Evolutionary conservation across 768 basidiomycete genomes (phyloP).

Genomic region (Hygrophorus pudorinus): DNA sequence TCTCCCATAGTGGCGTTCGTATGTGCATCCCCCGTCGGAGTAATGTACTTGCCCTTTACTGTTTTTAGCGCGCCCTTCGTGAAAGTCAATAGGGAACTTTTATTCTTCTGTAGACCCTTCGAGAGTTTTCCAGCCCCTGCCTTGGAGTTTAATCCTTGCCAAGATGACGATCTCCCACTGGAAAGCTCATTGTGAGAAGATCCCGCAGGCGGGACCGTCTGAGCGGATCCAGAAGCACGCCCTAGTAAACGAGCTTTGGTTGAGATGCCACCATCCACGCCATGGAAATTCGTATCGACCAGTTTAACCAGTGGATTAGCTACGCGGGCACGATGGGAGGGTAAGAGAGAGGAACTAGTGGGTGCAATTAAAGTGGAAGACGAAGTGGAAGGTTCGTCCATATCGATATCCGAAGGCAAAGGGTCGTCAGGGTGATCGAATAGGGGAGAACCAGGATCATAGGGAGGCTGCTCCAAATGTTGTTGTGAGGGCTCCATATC

Average conservation of each 20-base stretch:
- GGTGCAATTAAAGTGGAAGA: background rate
- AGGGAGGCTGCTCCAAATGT: conserved; percentile 10
- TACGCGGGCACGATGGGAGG: conserved; percentile 36
- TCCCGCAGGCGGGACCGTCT: conserved; percentile 7
- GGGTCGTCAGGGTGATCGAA: background rate
- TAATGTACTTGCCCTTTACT: conserved; percentile 34
- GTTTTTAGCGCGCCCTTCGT: conserved; percentile 43
- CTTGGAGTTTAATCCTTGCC: conserved; percentile 15
- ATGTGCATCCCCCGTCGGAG: conserved; percentile 3
- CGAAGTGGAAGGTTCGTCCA: background rate
- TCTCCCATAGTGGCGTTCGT: conserved; percentile 2
- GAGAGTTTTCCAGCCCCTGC: conserved; percentile 38
- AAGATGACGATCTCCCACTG: background rate
- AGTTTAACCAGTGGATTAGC: conserved; percentile 47
- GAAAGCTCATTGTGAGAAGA: conserved; percentile 1
- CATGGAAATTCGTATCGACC: conserved; percentile 27
- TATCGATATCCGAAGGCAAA: background rate
- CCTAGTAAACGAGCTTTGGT: conserved; percentile 38
- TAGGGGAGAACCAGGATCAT: background rate
- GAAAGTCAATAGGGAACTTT: conserved; percentile 44
- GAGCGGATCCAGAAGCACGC: conserved; percentile 11
- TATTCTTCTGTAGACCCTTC: conserved; percentile 27
- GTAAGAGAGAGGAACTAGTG: conserved; percentile 10
- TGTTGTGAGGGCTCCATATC: conserved; percentile 30
- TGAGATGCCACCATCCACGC: conserved; percentile 31